Evolutionary conservation across 2,329 filamentous ascomycete species (phyloP).

Genomic region (Chalaropsis ovoidea): DNA sequence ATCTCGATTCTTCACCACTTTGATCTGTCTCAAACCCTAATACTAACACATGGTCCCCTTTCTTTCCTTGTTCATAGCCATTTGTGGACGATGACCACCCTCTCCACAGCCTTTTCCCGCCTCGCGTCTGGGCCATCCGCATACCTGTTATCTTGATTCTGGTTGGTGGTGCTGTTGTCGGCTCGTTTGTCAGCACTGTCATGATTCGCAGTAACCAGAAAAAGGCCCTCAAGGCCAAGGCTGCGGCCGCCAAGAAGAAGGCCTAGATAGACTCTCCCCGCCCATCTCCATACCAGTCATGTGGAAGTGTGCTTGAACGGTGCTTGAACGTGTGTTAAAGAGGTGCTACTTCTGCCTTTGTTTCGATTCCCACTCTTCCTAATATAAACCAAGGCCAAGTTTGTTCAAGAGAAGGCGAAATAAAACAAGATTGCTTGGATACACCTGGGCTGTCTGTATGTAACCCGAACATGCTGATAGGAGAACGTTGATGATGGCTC

Average conservation of each 20-base stretch:
- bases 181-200: constrained; percentile 88
- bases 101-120: constrained; percentile 89
- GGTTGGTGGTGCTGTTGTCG: constrained; percentile 83
- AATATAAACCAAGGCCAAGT: background rate
- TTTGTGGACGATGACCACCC: constrained; percentile 94
- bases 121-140: constrained; percentile 96
- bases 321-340: too few relatives aligned
- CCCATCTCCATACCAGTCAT: too few relatives aligned
- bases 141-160: constrained; percentile 95
- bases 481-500: too few relatives aligned
- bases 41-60: background rate
- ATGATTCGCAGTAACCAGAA: constrained; percentile 99
- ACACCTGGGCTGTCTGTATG: background rate
- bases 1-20: constrained; percentile 21
- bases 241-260: constrained; percentile 71
- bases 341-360: background rate
- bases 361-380: background rate
- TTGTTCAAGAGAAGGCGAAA: background rate
- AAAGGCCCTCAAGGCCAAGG: constrained; percentile 88
- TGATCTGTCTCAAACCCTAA: constrained; percentile 13
- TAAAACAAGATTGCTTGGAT: background rate
- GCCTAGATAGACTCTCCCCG: constrained; percentile 39
- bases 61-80: constrained; percentile 48
- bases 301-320: too few relatives aligned
- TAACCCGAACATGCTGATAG: background rate